Percentiles rank a stretch among this genome's conserved stretches.
Conservation (phyloP, 768 basidiomycete species). For the Auriscalpium microsporum region DNA sequence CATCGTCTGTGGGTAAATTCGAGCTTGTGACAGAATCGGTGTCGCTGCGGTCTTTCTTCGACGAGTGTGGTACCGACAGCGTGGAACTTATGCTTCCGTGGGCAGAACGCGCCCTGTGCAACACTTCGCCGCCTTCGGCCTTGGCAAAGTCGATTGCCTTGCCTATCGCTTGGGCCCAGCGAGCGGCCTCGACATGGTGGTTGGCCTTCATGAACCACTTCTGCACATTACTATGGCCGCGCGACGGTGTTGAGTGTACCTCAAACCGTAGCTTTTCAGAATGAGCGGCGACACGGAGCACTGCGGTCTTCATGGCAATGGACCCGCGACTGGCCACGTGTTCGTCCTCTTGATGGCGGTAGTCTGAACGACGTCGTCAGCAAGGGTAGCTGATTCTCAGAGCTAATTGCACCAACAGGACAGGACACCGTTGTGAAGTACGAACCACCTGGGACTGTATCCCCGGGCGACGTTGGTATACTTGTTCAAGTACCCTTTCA, state of each 20-base stretch:
- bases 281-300: conserved; percentile 43
- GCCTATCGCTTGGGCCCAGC: conserved; percentile 75
- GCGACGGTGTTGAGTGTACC: conserved; percentile 53
- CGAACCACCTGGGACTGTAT: conserved; percentile 88
- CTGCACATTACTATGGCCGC: conserved; percentile 40
- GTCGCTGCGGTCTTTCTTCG: conserved; percentile 4
- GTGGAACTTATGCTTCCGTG: conserved; percentile 4
- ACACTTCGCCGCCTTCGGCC: conserved; percentile 35
- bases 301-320: conserved; percentile 77
- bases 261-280: conserved; percentile 72
- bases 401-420: conserved; percentile 49
- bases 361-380: conserved; percentile 36
- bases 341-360: conserved; percentile 87
- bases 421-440: conserved; percentile 76
- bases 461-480: conserved; percentile 90
- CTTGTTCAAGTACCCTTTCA: conserved; percentile 82
- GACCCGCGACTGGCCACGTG: conserved; percentile 76
- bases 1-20: conserved; percentile 14
- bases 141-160: conserved; percentile 68
- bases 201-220: conserved; percentile 82
- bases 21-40: conserved; percentile 19
- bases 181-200: conserved; percentile 81
- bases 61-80: conserved; percentile 3
- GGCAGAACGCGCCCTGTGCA: conserved; percentile 13
- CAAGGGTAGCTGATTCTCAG: background rate